Conservation (phyloP, 495 filamentous ascomycete genomes). For the Cenococcum geophilum region DNA sequence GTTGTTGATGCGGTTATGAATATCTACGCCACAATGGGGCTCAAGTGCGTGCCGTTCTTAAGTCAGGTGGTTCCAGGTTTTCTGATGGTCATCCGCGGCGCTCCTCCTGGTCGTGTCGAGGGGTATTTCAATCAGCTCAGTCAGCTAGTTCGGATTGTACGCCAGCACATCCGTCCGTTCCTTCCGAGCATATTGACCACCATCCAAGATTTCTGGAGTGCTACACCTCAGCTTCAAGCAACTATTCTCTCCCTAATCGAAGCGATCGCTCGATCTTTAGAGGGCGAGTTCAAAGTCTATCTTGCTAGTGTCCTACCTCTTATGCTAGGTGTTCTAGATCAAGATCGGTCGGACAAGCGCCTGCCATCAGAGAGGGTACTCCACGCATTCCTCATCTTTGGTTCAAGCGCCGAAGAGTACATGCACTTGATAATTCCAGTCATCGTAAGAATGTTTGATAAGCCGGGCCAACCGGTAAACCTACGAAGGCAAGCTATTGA, state of each 20-base stretch:
- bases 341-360: constrained; percentile 64
- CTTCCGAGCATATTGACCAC: constrained; percentile 76
- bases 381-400: constrained; percentile 92
- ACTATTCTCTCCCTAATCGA: constrained; percentile 90
- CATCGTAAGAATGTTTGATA: constrained; percentile 89
- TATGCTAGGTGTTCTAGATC: constrained; percentile 90
- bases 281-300: constrained; percentile 96
- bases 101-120: constrained; percentile 66
- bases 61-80: constrained; percentile 91
- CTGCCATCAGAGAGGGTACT: constrained; percentile 82
- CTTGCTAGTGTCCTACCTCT: constrained; percentile 79
- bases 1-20: constrained; percentile 99
- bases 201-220: constrained; percentile 80
- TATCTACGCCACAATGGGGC: constrained; percentile 89
- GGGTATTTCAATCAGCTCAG: constrained; percentile 96
- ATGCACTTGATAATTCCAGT: constrained; percentile 98
- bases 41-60: constrained; percentile 93
- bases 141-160: constrained; percentile 87
- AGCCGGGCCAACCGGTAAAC: constrained; percentile 64
- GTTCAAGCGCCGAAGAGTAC: constrained; percentile 93
- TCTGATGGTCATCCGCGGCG: constrained; percentile 73
- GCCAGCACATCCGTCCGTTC: constrained; percentile 89
- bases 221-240: constrained; percentile 66
- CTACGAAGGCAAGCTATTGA: constrained; percentile 88
- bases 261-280: constrained; percentile 83